These are phyloP conservation scores for Kodamaea suecica DNA, from an alignment of 1,139 yeast species.

Conservation along the genomic window DNA sequence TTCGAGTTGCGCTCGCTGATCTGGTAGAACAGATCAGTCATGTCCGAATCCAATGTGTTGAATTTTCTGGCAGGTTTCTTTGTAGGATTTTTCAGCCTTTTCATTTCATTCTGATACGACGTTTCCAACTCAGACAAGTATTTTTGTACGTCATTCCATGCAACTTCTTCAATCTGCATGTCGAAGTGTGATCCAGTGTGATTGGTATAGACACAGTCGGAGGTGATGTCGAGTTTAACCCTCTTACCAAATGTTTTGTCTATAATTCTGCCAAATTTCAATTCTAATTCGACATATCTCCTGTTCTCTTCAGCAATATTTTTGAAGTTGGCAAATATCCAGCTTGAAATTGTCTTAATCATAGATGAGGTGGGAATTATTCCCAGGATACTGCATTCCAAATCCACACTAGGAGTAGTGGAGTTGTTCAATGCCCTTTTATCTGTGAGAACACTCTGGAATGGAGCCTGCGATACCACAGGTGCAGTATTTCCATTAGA, in stretches of 20 bases:
- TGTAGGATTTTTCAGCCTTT: slow-evolving; percentile 17
- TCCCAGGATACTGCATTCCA: slow-evolving; percentile 64
- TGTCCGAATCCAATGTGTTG: slow-evolving; percentile 39
- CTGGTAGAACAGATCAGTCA: slow-evolving; percentile 41
- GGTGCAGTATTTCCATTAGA: slow-evolving; percentile 10
- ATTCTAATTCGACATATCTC: slow-evolving; percentile 70
- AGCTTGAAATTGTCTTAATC: slow-evolving; percentile 77
- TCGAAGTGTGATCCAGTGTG: slow-evolving; percentile 60
- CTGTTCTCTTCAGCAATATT: slow-evolving; percentile 61
- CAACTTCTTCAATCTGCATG: slow-evolving; percentile 67
- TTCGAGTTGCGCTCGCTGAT: slow-evolving; percentile 44
- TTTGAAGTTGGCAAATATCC: slow-evolving; percentile 80
- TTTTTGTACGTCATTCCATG: slow-evolving; percentile 58
- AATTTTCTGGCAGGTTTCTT: slow-evolving; percentile 38
- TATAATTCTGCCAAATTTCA: slow-evolving; percentile 75
- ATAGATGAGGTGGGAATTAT: slow-evolving; percentile 79
- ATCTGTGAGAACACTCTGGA: slow-evolving; percentile 12
- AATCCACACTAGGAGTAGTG: slow-evolving; percentile 38
- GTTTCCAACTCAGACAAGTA: slow-evolving; percentile 56
- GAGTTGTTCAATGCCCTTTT: slow-evolving; percentile 37
- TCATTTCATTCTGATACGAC: slow-evolving; percentile 40
- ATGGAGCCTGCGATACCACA: slow-evolving; percentile 1
- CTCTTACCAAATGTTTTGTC: slow-evolving; percentile 65
- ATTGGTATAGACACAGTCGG: slow-evolving; percentile 67
- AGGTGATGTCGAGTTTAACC: slow-evolving; percentile 65